Percentiles rank a stretch among this genome's conserved stretches.
phyloP scores from a whole-genome alignment of 306 rosid genomes.

The Albizia julibrissin region DNA sequence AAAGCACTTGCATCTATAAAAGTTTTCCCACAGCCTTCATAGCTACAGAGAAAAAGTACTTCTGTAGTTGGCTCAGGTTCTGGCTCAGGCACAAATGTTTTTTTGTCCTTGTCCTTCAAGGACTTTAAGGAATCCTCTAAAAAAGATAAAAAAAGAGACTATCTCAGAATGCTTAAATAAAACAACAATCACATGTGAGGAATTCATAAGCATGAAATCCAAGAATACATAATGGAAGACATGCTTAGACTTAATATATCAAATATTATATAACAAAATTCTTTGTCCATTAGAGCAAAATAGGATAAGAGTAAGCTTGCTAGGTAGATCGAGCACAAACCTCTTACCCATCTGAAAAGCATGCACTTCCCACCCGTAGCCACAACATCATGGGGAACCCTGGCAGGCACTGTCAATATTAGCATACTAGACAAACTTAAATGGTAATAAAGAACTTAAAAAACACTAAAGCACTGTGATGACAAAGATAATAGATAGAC shows the following conservation, averaged over 20 bases:
- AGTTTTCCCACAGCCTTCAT: constrained; percentile 92
- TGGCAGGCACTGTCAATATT: constrained; percentile 33
- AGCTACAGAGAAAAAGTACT: constrained; percentile 98
- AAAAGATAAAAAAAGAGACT: constrained; percentile 33
- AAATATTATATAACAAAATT: neutral
- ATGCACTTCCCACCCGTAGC: constrained; percentile 92
- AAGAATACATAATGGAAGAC: constrained; percentile 9
- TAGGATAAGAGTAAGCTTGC: neutral
- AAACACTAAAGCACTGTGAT: neutral
- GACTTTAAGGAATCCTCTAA: constrained; percentile 72
- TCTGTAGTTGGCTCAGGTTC: constrained; percentile 98
- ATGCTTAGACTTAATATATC: neutral
- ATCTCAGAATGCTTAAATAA: constrained; percentile 32
- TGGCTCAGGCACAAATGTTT: constrained; percentile 71
- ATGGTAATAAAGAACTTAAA: neutral
- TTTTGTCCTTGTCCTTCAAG: constrained; percentile 71
- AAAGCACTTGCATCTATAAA: constrained; percentile 95
- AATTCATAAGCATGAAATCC: too few species aligned
- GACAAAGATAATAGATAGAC: too few species aligned
- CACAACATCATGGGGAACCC: constrained; percentile 97
- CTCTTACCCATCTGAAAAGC: constrained; percentile 90
- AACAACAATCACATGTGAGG: neutral
- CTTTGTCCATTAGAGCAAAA: neutral
- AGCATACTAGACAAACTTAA: constrained; percentile 21
- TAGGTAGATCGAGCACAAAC: constrained; percentile 42